Percentiles rank a stretch among this genome's conserved stretches.
These are phyloP conservation scores for Sporothrix sp. DNA, from an alignment of 2,329 filamentous ascomycete species.

Conservation along the genomic window DNA sequence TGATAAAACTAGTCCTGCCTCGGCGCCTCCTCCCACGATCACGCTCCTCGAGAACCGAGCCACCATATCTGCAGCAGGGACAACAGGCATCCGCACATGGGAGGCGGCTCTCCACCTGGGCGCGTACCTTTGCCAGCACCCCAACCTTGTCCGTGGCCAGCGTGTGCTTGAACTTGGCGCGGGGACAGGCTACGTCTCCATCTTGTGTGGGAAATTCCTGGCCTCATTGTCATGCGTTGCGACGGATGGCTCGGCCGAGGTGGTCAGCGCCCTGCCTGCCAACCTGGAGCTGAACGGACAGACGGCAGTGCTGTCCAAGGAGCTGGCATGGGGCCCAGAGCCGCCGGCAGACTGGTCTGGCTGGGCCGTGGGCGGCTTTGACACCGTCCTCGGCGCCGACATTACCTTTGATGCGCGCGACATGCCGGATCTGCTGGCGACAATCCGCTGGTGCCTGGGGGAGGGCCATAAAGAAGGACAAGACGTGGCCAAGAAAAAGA, in stretches of 20 bases:
- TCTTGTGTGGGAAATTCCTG: conserved; percentile 62
- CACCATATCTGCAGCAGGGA: conserved; percentile 60
- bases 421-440: conserved; percentile 54
- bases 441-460: conserved; percentile 38
- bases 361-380: conserved; percentile 27
- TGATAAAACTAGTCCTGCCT: not conserved
- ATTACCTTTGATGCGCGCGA: conserved; percentile 63
- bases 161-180: conserved; percentile 63
- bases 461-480: conserved; percentile 30
- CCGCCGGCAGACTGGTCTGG: not conserved
- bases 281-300: conserved; percentile 61
- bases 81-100: conserved; percentile 72
- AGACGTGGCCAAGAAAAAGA: conserved; percentile 9
- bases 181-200: conserved; percentile 66
- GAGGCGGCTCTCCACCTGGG: conserved; percentile 68
- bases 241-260: conserved; percentile 65
- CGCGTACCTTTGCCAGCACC: conserved; percentile 50
- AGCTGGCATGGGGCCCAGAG: conserved; percentile 51
- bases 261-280: conserved; percentile 56
- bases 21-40: conserved; percentile 25
- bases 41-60: conserved; percentile 60
- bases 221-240: conserved; percentile 49
- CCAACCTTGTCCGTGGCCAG: conserved; percentile 39
- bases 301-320: conserved; percentile 40
- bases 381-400: conserved; percentile 66